A percentile compares a stretch with the other conserved stretches of the same genome.
These are phyloP conservation scores for Penicillium pancosmium DNA, from an alignment of 495 filamentous ascomycete genomes.

Conservation along the genomic window DNA sequence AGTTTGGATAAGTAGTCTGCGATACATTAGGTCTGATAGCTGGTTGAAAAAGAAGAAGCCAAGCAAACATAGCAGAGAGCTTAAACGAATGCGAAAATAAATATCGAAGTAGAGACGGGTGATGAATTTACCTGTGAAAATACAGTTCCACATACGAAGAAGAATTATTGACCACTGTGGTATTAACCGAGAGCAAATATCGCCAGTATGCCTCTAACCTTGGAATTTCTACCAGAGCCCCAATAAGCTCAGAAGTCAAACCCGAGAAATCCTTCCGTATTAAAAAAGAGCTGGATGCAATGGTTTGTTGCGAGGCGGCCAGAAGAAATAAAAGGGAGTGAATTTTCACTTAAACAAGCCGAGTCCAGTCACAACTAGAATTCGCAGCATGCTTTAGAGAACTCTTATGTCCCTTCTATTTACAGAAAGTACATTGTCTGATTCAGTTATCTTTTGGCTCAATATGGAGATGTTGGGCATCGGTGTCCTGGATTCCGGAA, in stretches of 20 bases:
- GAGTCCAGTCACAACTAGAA: slow-evolving; percentile 1
- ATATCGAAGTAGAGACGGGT: too few species aligned
- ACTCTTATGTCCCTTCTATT: slow-evolving; percentile 12
- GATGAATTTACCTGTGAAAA: too few species aligned
- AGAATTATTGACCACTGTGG: too few species aligned
- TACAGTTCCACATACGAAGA: too few species aligned
- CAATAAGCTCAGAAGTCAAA: neutral
- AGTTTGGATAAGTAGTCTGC: too few species aligned
- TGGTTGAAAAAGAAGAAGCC: too few species aligned
- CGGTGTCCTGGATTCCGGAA: slow-evolving; percentile 19
- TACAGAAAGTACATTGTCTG: slow-evolving; percentile 7
- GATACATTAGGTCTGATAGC: too few species aligned
- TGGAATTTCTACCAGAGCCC: neutral
- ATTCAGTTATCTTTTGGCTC: neutral
- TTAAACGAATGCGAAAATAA: too few species aligned
- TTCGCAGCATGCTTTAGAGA: slow-evolving; percentile 8
- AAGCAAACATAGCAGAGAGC: too few species aligned
- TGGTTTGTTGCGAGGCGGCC: slow-evolving; percentile 2
- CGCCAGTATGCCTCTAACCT: too few species aligned
- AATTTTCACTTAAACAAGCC: slow-evolving; percentile 5
- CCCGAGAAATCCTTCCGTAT: slow-evolving; percentile 4
- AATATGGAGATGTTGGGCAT: slow-evolving; percentile 3
- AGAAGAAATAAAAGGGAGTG: slow-evolving; percentile 13
- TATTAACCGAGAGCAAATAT: too few species aligned
- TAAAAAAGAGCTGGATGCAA: slow-evolving; percentile 1